Conservation (phyloP, 2,329 filamentous ascomycete species). For the Gnomoniopsis smithogilvyi region DNA sequence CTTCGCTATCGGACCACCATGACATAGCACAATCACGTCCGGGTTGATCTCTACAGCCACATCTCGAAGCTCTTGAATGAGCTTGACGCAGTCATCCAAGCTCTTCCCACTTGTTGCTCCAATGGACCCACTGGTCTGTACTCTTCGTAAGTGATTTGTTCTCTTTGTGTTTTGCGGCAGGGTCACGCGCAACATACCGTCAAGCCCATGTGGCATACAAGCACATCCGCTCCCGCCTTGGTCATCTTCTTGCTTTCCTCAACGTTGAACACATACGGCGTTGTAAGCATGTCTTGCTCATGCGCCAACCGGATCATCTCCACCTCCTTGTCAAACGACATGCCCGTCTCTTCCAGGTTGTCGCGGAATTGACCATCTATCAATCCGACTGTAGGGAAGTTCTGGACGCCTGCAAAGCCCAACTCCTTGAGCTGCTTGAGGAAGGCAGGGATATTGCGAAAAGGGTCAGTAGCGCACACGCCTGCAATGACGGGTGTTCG, state of each 20-base stretch:
- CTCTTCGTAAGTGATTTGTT: not conserved
- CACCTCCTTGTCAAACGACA: constrained; percentile 66
- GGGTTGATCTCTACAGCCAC: constrained; percentile 51
- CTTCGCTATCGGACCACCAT: constrained; percentile 65
- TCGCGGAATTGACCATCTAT: constrained; percentile 66
- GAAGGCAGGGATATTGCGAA: constrained; percentile 59
- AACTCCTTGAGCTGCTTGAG: constrained; percentile 56
- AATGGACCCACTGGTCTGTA: constrained; percentile 52
- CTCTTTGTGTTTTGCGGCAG: not conserved
- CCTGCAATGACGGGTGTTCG: constrained; percentile 66
- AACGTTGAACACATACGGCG: constrained; percentile 66
- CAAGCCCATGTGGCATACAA: constrained; percentile 67
- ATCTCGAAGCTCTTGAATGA: constrained; percentile 63
- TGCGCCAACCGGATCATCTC: constrained; percentile 62
- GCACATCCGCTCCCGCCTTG: constrained; percentile 60
- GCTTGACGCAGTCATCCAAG: constrained; percentile 60
- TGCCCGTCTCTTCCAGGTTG: constrained; percentile 69
- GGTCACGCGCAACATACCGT: constrained; percentile 37
- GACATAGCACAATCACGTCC: constrained; percentile 65
- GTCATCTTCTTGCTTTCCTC: constrained; percentile 62
- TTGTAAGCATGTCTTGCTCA: constrained; percentile 60
- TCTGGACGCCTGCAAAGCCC: constrained; percentile 69
- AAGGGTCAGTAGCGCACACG: constrained; percentile 69
- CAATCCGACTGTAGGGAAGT: constrained; percentile 70
- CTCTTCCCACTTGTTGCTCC: constrained; percentile 59